A percentile compares a stretch with the other conserved stretches of the same genome.
Conservation (phyloP, 2,329 filamentous ascomycete genomes). For the Talaromyces sp. region DNA sequence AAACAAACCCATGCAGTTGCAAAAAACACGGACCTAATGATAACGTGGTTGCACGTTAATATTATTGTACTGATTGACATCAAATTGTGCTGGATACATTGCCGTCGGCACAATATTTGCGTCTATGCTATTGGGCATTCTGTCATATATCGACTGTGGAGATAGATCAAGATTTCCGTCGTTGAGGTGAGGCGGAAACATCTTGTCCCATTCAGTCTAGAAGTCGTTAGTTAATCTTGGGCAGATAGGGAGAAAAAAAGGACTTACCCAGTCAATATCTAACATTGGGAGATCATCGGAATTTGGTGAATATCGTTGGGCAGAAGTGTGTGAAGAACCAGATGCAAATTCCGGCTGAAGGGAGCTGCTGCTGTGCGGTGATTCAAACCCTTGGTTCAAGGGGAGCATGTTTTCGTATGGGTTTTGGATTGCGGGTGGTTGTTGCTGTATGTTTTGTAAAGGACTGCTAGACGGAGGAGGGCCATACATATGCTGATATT, state of each 20-base stretch:
- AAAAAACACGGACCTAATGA: not conserved
- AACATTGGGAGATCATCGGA: constrained; percentile 34
- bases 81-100: constrained; percentile 6
- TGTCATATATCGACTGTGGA: constrained; percentile 11
- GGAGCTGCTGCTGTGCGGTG: not conserved
- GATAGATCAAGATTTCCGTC: constrained; percentile 51
- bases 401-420: not conserved
- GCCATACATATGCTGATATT: not conserved
- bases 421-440: not conserved
- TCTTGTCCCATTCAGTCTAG: constrained; percentile 30
- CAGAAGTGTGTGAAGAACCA: constrained; percentile 8
- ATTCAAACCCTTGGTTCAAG: not conserved
- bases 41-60: not conserved
- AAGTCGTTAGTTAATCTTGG: not conserved
- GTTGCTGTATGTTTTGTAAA: not conserved
- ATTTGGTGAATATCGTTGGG: constrained; percentile 11
- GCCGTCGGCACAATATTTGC: constrained; percentile 3
- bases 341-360: not conserved
- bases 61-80: not conserved
- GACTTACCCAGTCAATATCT: constrained; percentile 62
- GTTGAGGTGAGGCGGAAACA: constrained; percentile 42
- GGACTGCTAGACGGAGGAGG: not conserved
- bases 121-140: constrained; percentile 13
- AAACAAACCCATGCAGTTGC: not conserved
- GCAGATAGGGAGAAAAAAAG: not conserved